Base-by-base conservation (phyloP, 768 basidiomycete genomes). In the Paxillus rubicundulus region DNA sequence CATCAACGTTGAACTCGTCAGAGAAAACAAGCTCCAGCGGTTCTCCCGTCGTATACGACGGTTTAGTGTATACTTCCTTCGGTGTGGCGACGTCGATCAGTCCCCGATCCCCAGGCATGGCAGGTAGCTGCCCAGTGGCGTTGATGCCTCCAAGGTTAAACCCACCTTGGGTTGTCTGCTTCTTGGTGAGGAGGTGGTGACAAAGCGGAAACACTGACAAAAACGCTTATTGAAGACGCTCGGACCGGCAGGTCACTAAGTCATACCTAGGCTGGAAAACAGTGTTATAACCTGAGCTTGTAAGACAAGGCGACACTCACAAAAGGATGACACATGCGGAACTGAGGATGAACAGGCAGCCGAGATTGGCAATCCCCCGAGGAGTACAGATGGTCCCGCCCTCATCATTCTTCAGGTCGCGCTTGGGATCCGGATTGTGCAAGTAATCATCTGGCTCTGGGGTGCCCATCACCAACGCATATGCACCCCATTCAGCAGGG, bases 111-210 rank as follows among this genome's bases (percentile, higher is more conserved):
- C 77, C 77, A 2, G 63, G 53, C 12, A 79, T 71, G 32, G 57
- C 27, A n/a, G 69, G 76, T 50, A 74, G 77, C 67, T 92, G 89
- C 0, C 91, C 88, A 0, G 82, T 80, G 3, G 81, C 76, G 55
- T 92, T 92, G 61, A 79, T 82, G 2, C 88, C 89, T 3, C 89
- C 89, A 5, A 90, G 69, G 59, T 88, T 87, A 70, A 85, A 91
- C 9, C 78, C 87, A 2, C 82, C 73, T 20, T 67, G 78, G 0
- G 72, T 73, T 40, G 76, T 57, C 42, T 51, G 76, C 37, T 60
- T 69, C 48, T 66, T 72, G n/a, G 63, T 66, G 17, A 73, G 54
- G 46, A 82, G 70, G 55, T 81, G 77, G 17, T 67, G 75, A 24
- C 78, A 61, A 20, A 85, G 61, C 5, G 84, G 84, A 55, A 74